Evolutionary conservation across 371 early-diverging fungal genomes (phyloP), one percentile per base, ranked within the genome.

Genomic region (Sporodiniella umbellata): DNA sequence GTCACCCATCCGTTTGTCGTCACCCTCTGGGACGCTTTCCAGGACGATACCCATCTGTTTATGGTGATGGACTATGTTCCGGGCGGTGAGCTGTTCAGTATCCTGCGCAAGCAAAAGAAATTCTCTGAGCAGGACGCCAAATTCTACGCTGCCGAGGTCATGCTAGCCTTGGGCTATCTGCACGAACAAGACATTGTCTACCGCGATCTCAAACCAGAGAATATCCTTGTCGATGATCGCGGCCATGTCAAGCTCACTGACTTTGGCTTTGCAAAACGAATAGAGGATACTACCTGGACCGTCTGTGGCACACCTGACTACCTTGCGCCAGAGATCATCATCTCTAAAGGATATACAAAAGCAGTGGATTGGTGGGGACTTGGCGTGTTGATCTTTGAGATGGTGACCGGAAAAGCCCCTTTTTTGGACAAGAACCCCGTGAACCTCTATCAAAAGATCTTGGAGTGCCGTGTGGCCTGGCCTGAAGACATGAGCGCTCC

Each of bases 361-460:
- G 90, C 95, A 3, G 99, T 96, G 4, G 99, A 99, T 72, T 96
- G 95, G 94, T 99, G 96, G 94, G 91, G 98, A 4, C 74, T 99
- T 19, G 99, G 99, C 14, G 86, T 99, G 31, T 75, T 99, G 33
- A 88, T 99, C 39, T 99, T 90, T 67, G 99, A 99, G 73, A 92
- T 95, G 85, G 66, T 90, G 33, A 86, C 80, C 14, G 99, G 98
- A 56, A 80, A 85, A 58, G 78, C 98, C 18, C 99, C 99, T 8
- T 98, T 96, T 74, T 88, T 88, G 59, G 98, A 95, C 64, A 94
- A 96, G 59, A 95, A 94, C 33, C 89, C 90, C 6, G 85, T 87
- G 39, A 85, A 84, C 17, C 79, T 93, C 51, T 93, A 92, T 62
- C 88, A 90, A 43, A 61, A 63, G 83, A 99, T 33, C 90, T 69